A percentile compares a stretch with the other conserved stretches of the same genome.
These are phyloP conservation scores for Agaricus blazei DNA, from an alignment of 768 basidiomycete genomes.

Conservation along the genomic window DNA sequence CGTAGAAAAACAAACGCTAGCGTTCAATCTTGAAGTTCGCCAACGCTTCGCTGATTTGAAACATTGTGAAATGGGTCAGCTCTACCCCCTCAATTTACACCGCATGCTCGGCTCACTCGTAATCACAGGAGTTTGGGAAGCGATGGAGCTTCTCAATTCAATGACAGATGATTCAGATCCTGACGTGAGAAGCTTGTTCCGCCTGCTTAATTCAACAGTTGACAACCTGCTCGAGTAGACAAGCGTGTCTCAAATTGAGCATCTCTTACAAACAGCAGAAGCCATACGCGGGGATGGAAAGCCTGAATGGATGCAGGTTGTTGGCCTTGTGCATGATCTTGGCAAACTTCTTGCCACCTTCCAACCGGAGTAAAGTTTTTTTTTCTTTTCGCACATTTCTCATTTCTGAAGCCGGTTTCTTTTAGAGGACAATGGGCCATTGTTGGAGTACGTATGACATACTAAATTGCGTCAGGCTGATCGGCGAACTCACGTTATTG, in stretches of 20 bases:
- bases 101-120: constrained; percentile 63
- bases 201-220: constrained; percentile 1
- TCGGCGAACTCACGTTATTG: not conserved
- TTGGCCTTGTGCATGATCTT: constrained; percentile 87
- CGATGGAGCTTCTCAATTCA: constrained; percentile 83
- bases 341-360: constrained; percentile 85
- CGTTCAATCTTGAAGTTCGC: constrained; percentile 76
- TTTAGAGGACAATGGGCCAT: constrained; percentile 87
- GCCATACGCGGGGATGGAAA: constrained; percentile 82
- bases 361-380: constrained; percentile 45
- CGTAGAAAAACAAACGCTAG: constrained; percentile 70
- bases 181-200: constrained; percentile 46
- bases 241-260: constrained; percentile 79
- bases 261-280: constrained; percentile 89
- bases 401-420: not conserved
- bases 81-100: not conserved
- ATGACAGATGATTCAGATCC: constrained; percentile 90
- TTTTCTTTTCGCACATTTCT: not conserved
- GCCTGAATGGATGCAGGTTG: constrained; percentile 90
- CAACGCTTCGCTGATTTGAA: not conserved
- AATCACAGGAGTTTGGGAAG: constrained; percentile 81
- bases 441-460: constrained; percentile 59
- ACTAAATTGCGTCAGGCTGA: constrained; percentile 10
- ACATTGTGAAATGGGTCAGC: constrained; percentile 8
- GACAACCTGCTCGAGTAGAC: constrained; percentile 43